Percentiles rank a stretch among this genome's conserved stretches.
Evolutionary conservation across 768 basidiomycete genomes (phyloP).

Genomic region (Termitomyces sp.): DNA sequence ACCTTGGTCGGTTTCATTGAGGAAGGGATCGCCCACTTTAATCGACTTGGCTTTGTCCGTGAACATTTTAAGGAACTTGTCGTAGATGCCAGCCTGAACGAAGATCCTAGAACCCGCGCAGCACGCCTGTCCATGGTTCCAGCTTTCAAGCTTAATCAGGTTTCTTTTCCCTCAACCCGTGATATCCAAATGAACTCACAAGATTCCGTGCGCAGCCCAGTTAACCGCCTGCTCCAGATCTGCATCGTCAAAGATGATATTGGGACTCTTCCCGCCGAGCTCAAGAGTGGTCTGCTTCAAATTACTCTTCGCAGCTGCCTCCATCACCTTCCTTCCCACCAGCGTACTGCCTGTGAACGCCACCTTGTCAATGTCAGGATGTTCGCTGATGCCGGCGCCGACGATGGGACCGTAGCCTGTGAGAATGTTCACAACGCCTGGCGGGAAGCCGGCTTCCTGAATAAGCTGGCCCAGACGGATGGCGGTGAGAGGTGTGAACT

Average conservation of each 20-base stretch:
- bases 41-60: constrained; percentile 46
- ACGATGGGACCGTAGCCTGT: constrained; percentile 67
- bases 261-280: constrained; percentile 67
- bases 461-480: constrained; percentile 52
- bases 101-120: constrained; percentile 83
- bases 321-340: constrained; percentile 69
- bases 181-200: constrained; percentile 35
- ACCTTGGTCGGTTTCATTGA: constrained; percentile 56
- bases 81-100: constrained; percentile 78
- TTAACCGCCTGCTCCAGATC: constrained; percentile 60
- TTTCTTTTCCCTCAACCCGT: not conserved
- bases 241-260: constrained; percentile 62
- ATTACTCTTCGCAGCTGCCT: constrained; percentile 70
- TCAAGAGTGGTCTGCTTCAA: constrained; percentile 76
- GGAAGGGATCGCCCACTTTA: constrained; percentile 73
- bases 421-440: constrained; percentile 75
- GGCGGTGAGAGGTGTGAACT: constrained; percentile 71
- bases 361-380: constrained; percentile 68
- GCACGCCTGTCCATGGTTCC: constrained; percentile 76
- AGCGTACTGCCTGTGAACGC: constrained; percentile 51
- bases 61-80: constrained; percentile 68
- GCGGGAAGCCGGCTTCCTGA: constrained; percentile 71
- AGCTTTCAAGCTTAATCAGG: constrained; percentile 29
- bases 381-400: constrained; percentile 66
- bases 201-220: constrained; percentile 65